Conservation (phyloP, 2,329 filamentous ascomycete genomes). For the Calycina herbarum region DNA sequence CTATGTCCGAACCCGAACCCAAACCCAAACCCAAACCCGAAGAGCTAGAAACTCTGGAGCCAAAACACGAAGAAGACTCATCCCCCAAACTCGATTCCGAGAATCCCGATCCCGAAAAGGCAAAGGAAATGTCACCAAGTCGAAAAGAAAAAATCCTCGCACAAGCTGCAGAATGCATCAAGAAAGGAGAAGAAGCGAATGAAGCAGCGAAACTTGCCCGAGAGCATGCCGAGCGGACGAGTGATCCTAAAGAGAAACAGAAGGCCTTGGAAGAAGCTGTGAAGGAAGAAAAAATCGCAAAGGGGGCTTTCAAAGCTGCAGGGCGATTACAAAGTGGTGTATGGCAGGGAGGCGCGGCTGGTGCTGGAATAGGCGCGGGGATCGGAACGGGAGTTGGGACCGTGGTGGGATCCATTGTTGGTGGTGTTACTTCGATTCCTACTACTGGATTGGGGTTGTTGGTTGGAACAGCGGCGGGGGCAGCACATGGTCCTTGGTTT, state of each 20-base stretch:
- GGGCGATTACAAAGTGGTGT: slow-evolving; percentile 40
- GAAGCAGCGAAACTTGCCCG: slow-evolving; percentile 16
- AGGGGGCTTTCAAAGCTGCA: slow-evolving; percentile 68
- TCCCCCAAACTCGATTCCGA: background rate
- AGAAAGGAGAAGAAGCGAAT: slow-evolving; percentile 18
- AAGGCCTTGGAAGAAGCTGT: slow-evolving; percentile 22
- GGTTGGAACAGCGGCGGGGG: slow-evolving; percentile 24
- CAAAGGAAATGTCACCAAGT: slow-evolving; percentile 9
- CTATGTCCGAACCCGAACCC: background rate
- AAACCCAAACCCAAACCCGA: background rate
- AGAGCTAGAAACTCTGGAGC: background rate
- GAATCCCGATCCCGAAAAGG: background rate
- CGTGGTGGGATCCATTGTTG: slow-evolving; percentile 8
- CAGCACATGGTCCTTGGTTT: slow-evolving; percentile 31
- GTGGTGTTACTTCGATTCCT: slow-evolving; percentile 16
- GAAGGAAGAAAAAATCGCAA: slow-evolving; percentile 24
- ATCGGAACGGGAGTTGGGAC: slow-evolving; percentile 27
- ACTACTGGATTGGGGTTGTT: slow-evolving; percentile 26
- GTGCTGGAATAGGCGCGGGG: slow-evolving; percentile 28
- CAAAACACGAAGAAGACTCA: background rate
- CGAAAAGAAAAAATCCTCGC: slow-evolving; percentile 24
- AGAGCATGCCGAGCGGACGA: slow-evolving; percentile 14
- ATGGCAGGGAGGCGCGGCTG: slow-evolving; percentile 30
- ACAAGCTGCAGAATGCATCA: slow-evolving; percentile 19
- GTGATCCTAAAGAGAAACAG: slow-evolving; percentile 23